Conservation (phyloP, 73 alveolate genomes). For the Paramecium bursaria region DNA sequence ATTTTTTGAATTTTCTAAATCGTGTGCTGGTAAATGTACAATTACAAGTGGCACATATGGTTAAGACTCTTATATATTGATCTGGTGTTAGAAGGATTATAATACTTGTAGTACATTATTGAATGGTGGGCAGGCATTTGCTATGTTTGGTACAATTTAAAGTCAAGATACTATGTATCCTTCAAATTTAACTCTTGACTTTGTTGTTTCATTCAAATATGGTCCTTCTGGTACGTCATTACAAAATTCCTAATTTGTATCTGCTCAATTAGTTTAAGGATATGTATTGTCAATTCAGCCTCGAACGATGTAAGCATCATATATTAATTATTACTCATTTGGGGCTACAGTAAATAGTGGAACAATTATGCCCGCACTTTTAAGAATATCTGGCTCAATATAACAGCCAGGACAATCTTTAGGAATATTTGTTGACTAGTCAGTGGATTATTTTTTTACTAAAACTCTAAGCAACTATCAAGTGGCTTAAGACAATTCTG, state of each 20-base stretch:
- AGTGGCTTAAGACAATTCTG: slow-evolving; percentile 42
- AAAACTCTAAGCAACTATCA: background rate
- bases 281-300: slow-evolving; percentile 1
- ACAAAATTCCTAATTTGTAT: background rate
- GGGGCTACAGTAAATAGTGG: slow-evolving; percentile 32
- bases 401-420: background rate
- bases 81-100: slow-evolving; percentile 33
- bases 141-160: background rate
- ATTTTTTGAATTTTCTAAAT: background rate
- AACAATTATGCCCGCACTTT: background rate
- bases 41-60: background rate
- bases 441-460: background rate
- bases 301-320: slow-evolving; percentile 27
- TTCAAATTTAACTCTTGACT: background rate
- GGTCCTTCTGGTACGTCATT: slow-evolving; percentile 40
- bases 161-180: slow-evolving; percentile 18
- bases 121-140: slow-evolving; percentile 33
- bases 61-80: background rate
- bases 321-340: background rate
- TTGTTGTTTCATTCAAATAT: slow-evolving; percentile 37
- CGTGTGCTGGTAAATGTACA: slow-evolving; percentile 23
- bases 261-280: slow-evolving; percentile 19
- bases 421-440: slow-evolving; percentile 23
- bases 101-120: background rate
- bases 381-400: slow-evolving; percentile 15